These are phyloP conservation scores for Salix purpurea DNA, from an alignment of 345 rosid species.

Conservation along the genomic window DNA sequence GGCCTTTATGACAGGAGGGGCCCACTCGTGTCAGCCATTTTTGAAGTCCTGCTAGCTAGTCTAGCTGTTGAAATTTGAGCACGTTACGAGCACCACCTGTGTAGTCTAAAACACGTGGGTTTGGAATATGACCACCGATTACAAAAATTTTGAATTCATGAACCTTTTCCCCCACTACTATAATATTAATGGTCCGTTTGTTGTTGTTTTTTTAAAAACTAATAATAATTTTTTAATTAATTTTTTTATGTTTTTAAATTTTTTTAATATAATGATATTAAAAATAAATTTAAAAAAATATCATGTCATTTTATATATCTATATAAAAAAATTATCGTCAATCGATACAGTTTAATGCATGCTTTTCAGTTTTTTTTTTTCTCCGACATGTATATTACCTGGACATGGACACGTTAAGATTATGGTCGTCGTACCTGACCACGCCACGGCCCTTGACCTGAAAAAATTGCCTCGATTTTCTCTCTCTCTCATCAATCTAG, in stretches of 20 bases:
- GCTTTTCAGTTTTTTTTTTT: background rate
- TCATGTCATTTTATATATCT: too few relatives aligned
- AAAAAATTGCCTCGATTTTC: too few relatives aligned
- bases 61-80: background rate
- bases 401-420: background rate
- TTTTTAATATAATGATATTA: too few relatives aligned
- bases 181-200: background rate
- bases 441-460: too few relatives aligned
- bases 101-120: constrained; percentile 21
- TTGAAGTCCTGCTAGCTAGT: constrained; percentile 7
- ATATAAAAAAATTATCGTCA: too few relatives aligned
- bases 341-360: too few relatives aligned
- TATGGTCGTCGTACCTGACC: too few relatives aligned
- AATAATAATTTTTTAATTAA: too few relatives aligned
- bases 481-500: too few relatives aligned
- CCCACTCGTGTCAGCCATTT: constrained; percentile 6
- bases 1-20: background rate
- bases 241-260: too few relatives aligned
- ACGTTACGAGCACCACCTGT: background rate
- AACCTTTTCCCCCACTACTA: background rate
- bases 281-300: too few relatives aligned
- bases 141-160: background rate
- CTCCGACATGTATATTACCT: background rate
- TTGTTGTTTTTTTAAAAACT: too few relatives aligned
- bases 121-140: constrained; percentile 5